These are phyloP conservation scores for Mucor circinelloides DNA, from an alignment of 371 early-diverging fungal species.

Conservation along the genomic window DNA sequence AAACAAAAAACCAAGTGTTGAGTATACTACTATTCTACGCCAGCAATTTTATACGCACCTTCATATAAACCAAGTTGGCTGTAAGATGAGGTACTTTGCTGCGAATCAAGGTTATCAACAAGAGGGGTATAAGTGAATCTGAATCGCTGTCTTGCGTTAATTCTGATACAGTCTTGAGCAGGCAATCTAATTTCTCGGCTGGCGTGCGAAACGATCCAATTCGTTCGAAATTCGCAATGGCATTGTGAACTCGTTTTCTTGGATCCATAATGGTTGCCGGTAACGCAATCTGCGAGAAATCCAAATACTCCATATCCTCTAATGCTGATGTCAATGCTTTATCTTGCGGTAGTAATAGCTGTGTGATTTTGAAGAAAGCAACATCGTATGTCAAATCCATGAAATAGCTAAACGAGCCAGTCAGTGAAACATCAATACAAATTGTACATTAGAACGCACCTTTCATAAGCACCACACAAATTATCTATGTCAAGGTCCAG, in stretches of 20 bases:
- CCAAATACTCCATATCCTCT: slow-evolving; percentile 47
- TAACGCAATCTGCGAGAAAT: slow-evolving; percentile 55
- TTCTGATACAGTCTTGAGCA: slow-evolving; percentile 40
- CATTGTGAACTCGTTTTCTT: slow-evolving; percentile 36
- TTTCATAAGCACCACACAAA: slow-evolving; percentile 46
- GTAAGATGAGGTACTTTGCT: slow-evolving; percentile 55
- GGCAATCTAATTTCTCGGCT: slow-evolving; percentile 52
- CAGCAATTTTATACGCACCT: slow-evolving; percentile 19
- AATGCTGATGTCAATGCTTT: slow-evolving; percentile 36
- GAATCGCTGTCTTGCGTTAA: slow-evolving; percentile 34
- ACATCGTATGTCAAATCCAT: slow-evolving; percentile 64
- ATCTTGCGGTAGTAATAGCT: slow-evolving; percentile 41
- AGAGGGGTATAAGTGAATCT: slow-evolving; percentile 54
- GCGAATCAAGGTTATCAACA: slow-evolving; percentile 53
- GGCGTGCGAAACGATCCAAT: slow-evolving; percentile 59
- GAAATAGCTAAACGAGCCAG: slow-evolving; percentile 33
- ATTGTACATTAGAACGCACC: slow-evolving; percentile 14
- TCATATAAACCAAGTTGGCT: slow-evolving; percentile 60
- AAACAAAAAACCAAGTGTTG: not conserved
- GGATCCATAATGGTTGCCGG: slow-evolving; percentile 32
- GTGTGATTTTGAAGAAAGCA: slow-evolving; percentile 58
- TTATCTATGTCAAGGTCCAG: slow-evolving; percentile 18
- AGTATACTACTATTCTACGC: not conserved
- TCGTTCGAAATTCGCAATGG: slow-evolving; percentile 48
- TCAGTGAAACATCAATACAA: no score